These are phyloP conservation scores for Lycium ferocissimum DNA, from an alignment of 257 asterid species.

Conservation along the genomic window DNA sequence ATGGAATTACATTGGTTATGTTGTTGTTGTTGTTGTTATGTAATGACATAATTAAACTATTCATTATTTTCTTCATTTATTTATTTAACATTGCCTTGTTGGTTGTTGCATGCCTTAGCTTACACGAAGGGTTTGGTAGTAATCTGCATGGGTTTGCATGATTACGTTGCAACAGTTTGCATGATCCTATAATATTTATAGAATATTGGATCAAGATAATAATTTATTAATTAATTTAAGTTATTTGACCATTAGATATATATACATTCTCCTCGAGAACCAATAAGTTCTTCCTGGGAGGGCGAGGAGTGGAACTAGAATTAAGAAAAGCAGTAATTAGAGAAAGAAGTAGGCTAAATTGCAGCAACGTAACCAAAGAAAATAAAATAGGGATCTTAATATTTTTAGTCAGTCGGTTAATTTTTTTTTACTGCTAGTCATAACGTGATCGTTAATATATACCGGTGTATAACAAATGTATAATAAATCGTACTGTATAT, in stretches of 20 bases:
- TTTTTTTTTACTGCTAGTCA: too few species aligned
- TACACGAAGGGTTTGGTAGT: slow-evolving; percentile 24
- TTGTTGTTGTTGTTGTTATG: too few species aligned
- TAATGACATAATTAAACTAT: too few species aligned
- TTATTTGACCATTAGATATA: background rate
- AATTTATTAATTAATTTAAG: background rate
- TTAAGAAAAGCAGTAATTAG: background rate
- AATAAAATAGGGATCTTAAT: background rate
- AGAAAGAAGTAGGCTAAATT: background rate
- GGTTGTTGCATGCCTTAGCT: slow-evolving; percentile 24
- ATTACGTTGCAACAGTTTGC: background rate
- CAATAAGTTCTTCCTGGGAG: background rate
- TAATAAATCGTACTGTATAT: too few species aligned
- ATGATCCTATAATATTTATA: slow-evolving; percentile 21
- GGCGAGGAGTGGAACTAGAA: background rate
- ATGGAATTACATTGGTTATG: too few species aligned
- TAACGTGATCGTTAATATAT: too few species aligned
- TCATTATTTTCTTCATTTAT: too few species aligned
- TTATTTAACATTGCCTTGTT: background rate
- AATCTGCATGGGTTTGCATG: slow-evolving; percentile 37
- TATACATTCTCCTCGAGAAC: background rate
- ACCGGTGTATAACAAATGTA: too few species aligned
- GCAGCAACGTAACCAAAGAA: background rate
- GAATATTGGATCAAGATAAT: background rate
- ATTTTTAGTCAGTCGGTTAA: too few species aligned